phyloP scores from a whole-genome alignment of 768 basidiomycete genomes.

The Gyrodon lividus region DNA sequence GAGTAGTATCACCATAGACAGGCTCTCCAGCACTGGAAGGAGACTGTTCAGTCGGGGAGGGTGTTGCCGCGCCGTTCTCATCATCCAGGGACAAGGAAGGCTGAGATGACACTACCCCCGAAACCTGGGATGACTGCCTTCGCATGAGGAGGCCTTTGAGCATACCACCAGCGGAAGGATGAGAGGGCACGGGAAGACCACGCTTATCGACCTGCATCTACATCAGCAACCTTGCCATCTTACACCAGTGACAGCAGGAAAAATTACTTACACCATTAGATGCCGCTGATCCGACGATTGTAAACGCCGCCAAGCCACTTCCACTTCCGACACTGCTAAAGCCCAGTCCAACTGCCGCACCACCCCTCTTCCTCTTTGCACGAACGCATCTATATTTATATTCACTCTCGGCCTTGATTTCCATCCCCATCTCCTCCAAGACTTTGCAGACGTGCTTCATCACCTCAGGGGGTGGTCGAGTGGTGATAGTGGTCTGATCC shows the following conservation, averaged over 20 bases:
- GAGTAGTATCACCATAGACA: conserved; percentile 73
- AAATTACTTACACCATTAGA: conserved; percentile 73
- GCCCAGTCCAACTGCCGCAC: conserved; percentile 41
- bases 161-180: conserved; percentile 72
- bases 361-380: conserved; percentile 66
- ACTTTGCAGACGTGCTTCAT: conserved; percentile 82
- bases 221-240: conserved; percentile 8
- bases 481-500: conserved; percentile 87
- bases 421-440: conserved; percentile 86
- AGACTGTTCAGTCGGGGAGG: conserved; percentile 37
- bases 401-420: conserved; percentile 83
- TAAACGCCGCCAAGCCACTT: conserved; percentile 67
- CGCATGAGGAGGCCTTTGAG: conserved; percentile 87
- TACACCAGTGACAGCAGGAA: background rate
- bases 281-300: conserved; percentile 77
- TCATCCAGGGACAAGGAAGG: conserved; percentile 52
- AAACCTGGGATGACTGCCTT: conserved; percentile 83
- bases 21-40: conserved; percentile 43
- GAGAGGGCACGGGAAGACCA: conserved; percentile 81
- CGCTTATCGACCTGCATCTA: conserved; percentile 76
- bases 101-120: conserved; percentile 36
- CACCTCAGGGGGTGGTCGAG: conserved; percentile 78
- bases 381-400: conserved; percentile 88
- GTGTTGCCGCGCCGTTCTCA: conserved; percentile 24
- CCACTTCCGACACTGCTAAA: conserved; percentile 38